A percentile compares a stretch with the other conserved stretches of the same genome.
Conservation (phyloP, 192 early-diverging fungal species). For the Hyaloraphidium curvatum region DNA sequence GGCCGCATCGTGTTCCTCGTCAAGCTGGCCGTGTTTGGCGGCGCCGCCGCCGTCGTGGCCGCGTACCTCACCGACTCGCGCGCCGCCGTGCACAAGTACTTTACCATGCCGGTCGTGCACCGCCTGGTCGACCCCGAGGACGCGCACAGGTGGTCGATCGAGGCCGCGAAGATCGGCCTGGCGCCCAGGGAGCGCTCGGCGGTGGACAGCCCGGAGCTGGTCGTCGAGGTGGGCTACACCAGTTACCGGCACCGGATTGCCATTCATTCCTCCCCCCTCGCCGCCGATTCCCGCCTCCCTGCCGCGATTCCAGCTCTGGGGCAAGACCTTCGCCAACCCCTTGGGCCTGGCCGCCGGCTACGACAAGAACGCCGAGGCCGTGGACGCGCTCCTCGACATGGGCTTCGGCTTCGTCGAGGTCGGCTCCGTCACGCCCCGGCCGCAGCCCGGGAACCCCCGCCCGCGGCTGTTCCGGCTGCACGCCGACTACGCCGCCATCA, state of each 20-base stretch:
- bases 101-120: constrained; percentile 48
- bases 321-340: constrained; percentile 53
- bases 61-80: constrained; percentile 49
- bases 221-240: constrained; percentile 22
- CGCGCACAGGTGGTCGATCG: constrained; percentile 48
- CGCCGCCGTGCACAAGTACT: constrained; percentile 43
- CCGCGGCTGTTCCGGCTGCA: constrained; percentile 70
- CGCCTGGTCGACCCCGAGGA: constrained; percentile 46
- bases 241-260: background rate
- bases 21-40: too few species aligned
- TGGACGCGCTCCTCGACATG: constrained; percentile 60
- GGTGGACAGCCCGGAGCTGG: constrained; percentile 24
- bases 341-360: constrained; percentile 76
- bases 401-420: constrained; percentile 86
- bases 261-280: background rate
- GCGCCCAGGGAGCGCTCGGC: constrained; percentile 33
- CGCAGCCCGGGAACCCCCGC: constrained; percentile 69
- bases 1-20: too few species aligned
- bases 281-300: background rate
- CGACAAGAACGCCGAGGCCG: constrained; percentile 78
- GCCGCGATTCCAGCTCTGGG: constrained; percentile 37
- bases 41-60: constrained; percentile 21
- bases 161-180: constrained; percentile 35
- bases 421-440: constrained; percentile 64
- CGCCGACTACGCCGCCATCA: constrained; percentile 55